Conservation (phyloP, 2,329 filamentous ascomycete genomes). For the Cucurbitaria berberidis region DNA sequence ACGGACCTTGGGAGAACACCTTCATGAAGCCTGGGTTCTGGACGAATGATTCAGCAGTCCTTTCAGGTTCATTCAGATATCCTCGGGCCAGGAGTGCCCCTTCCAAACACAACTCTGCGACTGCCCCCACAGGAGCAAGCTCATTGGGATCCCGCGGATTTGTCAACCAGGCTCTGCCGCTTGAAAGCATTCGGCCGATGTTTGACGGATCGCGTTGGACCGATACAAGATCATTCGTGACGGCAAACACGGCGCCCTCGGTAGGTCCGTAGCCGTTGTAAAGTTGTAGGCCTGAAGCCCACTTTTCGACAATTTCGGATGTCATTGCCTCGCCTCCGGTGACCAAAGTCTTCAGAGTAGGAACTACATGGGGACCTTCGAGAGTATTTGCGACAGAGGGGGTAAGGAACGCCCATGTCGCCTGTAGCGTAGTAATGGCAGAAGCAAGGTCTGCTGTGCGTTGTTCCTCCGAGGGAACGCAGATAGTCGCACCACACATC, state of each 20-base stretch:
- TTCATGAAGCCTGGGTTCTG: constrained; percentile 33
- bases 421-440: constrained; percentile 35
- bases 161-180: constrained; percentile 38
- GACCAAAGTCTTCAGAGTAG: constrained; percentile 49
- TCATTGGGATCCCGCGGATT: constrained; percentile 31
- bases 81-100: constrained; percentile 39
- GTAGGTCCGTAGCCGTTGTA: constrained; percentile 41
- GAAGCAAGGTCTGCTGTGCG: constrained; percentile 53
- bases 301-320: constrained; percentile 34
- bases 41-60: constrained; percentile 36
- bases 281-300: constrained; percentile 30
- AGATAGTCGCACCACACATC: constrained; percentile 40
- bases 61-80: constrained; percentile 36
- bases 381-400: constrained; percentile 46
- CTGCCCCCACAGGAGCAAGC: constrained; percentile 39
- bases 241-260: constrained; percentile 34
- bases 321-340: constrained; percentile 39
- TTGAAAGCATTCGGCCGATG: constrained; percentile 33
- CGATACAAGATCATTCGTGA: constrained; percentile 34
- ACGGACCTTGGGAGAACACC: constrained; percentile 9
- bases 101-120: constrained; percentile 42
- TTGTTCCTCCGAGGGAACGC: constrained; percentile 48
- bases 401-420: constrained; percentile 43
- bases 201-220: constrained; percentile 26
- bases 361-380: constrained; percentile 37